These are phyloP conservation scores for Ammopiptanthus mongolicus DNA, from an alignment of 306 rosid species.

Conservation along the genomic window DNA sequence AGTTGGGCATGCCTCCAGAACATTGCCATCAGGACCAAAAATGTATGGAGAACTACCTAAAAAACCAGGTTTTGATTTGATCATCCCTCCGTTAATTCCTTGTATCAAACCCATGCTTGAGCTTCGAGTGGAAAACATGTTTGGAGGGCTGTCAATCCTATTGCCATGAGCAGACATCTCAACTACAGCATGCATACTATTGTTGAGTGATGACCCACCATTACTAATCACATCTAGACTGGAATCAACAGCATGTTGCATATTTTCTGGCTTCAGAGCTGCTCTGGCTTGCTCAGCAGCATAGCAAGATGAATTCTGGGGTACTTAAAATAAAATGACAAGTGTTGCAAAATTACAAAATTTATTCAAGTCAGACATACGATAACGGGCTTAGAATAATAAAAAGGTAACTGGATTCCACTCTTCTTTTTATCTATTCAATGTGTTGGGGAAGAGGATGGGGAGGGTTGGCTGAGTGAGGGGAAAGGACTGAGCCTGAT, in stretches of 20 bases:
- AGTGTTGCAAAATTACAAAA: background rate
- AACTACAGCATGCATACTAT: conserved; percentile 42
- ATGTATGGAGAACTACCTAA: conserved; percentile 46
- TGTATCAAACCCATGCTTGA: conserved; percentile 57
- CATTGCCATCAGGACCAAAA: conserved; percentile 52
- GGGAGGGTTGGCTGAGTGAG: background rate
- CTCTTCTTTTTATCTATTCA: background rate
- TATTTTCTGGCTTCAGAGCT: conserved; percentile 50
- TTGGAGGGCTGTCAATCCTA: conserved; percentile 44
- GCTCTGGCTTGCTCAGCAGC: conserved; percentile 41
- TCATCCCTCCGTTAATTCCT: conserved; percentile 63
- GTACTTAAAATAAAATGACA: conserved; percentile 34
- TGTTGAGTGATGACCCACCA: conserved; percentile 50
- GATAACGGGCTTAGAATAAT: background rate
- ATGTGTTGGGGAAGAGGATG: conserved; percentile 13
- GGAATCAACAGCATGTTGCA: conserved; percentile 54
- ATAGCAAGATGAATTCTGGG: conserved; percentile 53
- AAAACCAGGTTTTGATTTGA: conserved; percentile 67
- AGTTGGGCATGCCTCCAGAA: conserved; percentile 53
- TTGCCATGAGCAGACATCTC: conserved; percentile 49
- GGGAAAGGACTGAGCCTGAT: background rate
- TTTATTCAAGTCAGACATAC: background rate
- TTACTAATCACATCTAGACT: conserved; percentile 44
- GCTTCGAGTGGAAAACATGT: conserved; percentile 47
- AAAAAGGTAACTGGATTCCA: background rate